Evolutionary conservation across 805 yeast species (phyloP).

Genomic region (Candida incommunis): DNA sequence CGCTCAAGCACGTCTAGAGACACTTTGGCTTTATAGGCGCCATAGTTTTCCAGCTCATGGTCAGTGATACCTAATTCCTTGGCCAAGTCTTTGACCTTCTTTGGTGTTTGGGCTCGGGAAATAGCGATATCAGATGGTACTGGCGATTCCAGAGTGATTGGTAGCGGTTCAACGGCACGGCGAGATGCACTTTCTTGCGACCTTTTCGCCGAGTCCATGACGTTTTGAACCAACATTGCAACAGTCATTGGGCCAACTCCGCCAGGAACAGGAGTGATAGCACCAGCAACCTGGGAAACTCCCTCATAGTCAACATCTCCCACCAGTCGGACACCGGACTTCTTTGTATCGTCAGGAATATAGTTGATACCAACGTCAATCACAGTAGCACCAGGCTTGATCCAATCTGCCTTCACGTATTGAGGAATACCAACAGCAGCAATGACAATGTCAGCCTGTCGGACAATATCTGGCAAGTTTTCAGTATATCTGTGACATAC

Average conservation of each 20-base stretch:
- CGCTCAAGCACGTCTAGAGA: constrained; percentile 56
- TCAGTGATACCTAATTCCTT: constrained; percentile 67
- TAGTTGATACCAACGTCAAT: constrained; percentile 94
- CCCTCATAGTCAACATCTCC: constrained; percentile 85
- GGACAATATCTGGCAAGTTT: constrained; percentile 42
- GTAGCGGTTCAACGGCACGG: constrained; percentile 40
- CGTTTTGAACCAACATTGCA: constrained; percentile 83
- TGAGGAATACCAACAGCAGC: constrained; percentile 86
- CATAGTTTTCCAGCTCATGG: constrained; percentile 74
- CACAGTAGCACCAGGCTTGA: constrained; percentile 72
- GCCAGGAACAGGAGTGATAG: constrained; percentile 94
- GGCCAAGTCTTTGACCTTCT: constrained; percentile 63
- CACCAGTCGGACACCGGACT: constrained; percentile 72
- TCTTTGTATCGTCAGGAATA: constrained; percentile 57
- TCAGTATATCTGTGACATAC: constrained; percentile 65
- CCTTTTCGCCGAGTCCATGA: constrained; percentile 61
- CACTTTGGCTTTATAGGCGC: constrained; percentile 82
- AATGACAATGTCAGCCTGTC: constrained; percentile 71
- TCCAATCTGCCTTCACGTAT: constrained; percentile 76
- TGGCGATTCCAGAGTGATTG: constrained; percentile 40
- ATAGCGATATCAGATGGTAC: constrained; percentile 89
- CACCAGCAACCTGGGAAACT: constrained; percentile 47
- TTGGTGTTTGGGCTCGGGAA: constrained; percentile 80
- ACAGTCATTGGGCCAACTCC: constrained; percentile 99
- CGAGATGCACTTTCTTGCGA: constrained; percentile 23